Conservation (phyloP, 2,329 filamentous ascomycete species). For the Fusarium subglutinans region DNA sequence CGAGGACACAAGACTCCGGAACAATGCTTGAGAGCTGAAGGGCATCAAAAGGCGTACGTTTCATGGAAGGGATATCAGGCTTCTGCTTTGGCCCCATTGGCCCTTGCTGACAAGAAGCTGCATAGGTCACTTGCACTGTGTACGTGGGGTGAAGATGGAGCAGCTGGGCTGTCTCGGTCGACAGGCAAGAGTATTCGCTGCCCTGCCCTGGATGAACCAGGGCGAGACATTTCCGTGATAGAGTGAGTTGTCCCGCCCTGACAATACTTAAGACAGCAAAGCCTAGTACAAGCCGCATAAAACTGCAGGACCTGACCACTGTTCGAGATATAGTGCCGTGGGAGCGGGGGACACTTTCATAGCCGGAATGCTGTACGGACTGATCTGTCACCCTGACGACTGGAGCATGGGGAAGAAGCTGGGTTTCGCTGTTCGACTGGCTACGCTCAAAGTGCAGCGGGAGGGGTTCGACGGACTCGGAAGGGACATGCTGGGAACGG, state of each 20-base stretch:
- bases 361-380: constrained; percentile 73
- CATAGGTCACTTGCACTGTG: constrained; percentile 60
- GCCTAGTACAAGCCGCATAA: constrained; percentile 20
- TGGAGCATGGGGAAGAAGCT: constrained; percentile 62
- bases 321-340: constrained; percentile 63
- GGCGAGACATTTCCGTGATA: constrained; percentile 57
- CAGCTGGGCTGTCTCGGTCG: constrained; percentile 46
- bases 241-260: constrained; percentile 65
- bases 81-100: constrained; percentile 5
- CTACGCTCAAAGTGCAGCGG: constrained; percentile 72
- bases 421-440: constrained; percentile 71
- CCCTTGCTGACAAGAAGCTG: constrained; percentile 35
- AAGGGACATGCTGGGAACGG: constrained; percentile 38
- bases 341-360: constrained; percentile 82
- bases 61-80: constrained; percentile 32
- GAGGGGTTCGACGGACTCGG: constrained; percentile 70
- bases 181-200: constrained; percentile 46
- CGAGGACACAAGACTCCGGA: constrained; percentile 57
- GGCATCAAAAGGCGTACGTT: constrained; percentile 61
- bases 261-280: constrained; percentile 2
- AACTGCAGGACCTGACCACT: constrained; percentile 35
- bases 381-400: constrained; percentile 59
- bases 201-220: constrained; percentile 51
- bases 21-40: constrained; percentile 60
- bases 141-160: constrained; percentile 67